phyloP scores from a whole-genome alignment of 352 stramenopile species.

The Phytophthora podocarpi region DNA sequence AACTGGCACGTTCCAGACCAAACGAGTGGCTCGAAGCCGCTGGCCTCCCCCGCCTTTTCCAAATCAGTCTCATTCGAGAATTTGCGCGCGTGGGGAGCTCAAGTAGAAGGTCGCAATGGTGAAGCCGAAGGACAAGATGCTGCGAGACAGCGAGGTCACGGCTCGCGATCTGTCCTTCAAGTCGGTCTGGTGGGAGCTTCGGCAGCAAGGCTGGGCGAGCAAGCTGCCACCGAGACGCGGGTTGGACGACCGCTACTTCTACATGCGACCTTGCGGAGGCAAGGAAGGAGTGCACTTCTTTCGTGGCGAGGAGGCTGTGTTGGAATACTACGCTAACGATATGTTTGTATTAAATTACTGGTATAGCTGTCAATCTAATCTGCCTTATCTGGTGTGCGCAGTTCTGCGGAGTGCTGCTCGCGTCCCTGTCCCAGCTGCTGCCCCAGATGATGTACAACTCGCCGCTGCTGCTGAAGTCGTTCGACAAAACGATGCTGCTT shows the following conservation, averaged over 20 bases:
- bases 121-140: background rate
- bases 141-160: conserved; percentile 4
- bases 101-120: conserved; percentile 2
- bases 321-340: conserved; percentile 19
- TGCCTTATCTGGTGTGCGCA: too few relatives aligned
- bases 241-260: conserved; percentile 11
- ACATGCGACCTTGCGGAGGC: background rate
- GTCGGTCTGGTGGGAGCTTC: conserved; percentile 16
- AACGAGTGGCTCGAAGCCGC: too few relatives aligned
- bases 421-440: too few relatives aligned
- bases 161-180: conserved; percentile 3
- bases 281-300: too few relatives aligned
- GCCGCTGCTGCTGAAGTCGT: too few relatives aligned
- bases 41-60: too few relatives aligned
- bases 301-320: background rate
- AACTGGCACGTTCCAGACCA: too few relatives aligned
- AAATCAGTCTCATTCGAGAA: conserved; percentile 3
- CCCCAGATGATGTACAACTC: too few relatives aligned
- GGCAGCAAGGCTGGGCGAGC: background rate
- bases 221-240: background rate
- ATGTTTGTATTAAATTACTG: background rate
- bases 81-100: background rate
- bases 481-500: too few relatives aligned
- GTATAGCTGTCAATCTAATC: too few relatives aligned
- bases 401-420: too few relatives aligned